Evolutionary conservation across 2,329 filamentous ascomycete genomes (phyloP), one percentile per base, ranked within the genome.

Genomic region (Colletotrichum simmondsii): DNA sequence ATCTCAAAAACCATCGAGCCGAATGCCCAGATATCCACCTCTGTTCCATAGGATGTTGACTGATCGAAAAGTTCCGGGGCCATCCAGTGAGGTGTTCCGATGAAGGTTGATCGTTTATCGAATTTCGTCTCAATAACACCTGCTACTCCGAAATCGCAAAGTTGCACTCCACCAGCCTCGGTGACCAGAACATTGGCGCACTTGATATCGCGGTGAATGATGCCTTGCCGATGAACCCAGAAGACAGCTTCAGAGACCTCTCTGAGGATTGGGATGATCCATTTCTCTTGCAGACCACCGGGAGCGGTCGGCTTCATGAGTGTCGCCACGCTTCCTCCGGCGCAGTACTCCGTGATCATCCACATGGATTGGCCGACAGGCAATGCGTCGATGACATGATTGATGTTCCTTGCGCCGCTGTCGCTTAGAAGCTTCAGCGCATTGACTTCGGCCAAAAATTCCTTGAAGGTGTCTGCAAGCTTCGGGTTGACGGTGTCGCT

Each of bases 291-390:
- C n/a, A 93, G 82, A 2, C 91, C 91, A 1, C 89, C 89, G 0
- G 90, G 90, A 3, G 87, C 86, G 1, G 90, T 92, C n/a, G 92
- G 91, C 79, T 89, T 90, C 91, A 92, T 92, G 71, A 89, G 88
- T 74, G 88, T 95, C 75, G 89, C 92, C 80, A 97, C 92, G 80
- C 94, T 97, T 61, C 94, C 94, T 74, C 94, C 94, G 6, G 93
- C 93, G 77, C 94, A 95, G 81, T 95, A 95, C 83, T 97, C 94
- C 72, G 93, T 95, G 68, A 97, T 91, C 85, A 97, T 94, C 94
- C 94, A 97, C 84, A 97, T 92, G 73, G 94, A 90, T 76, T 93
- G 92, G 54, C 93, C 93, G 49, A 96, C 91, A 10, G 93, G 91
- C 24, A 95, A 87, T 5, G 93, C 93, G 76, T 95, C 94, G 77